Percentiles rank a stretch among this genome's conserved stretches.
Conservation (phyloP, 345 rosid genomes). For the Pugionium dolabratum region DNA sequence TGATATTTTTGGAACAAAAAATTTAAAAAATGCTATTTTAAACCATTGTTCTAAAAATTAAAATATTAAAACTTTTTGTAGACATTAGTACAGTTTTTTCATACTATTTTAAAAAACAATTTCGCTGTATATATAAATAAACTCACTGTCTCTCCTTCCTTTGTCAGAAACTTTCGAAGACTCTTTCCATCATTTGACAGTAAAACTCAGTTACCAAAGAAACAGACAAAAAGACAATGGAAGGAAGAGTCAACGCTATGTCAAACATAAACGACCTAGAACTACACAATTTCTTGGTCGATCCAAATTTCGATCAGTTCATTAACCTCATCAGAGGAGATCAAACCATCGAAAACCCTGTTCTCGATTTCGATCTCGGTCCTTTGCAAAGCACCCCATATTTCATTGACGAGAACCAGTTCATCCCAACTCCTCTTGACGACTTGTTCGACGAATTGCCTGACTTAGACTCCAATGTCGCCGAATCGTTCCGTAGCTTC, state of each 20-base stretch:
- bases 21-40: no score
- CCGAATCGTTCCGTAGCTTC: constrained; percentile 46
- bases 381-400: constrained; percentile 40
- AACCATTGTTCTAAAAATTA: no score
- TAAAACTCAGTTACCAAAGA: neutral
- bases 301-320: constrained; percentile 62
- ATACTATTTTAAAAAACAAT: neutral
- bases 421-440: constrained; percentile 41
- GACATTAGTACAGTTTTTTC: neutral
- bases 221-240: constrained; percentile 31
- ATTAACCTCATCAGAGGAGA: constrained; percentile 58
- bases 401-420: constrained; percentile 35
- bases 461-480: constrained; percentile 35
- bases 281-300: constrained; percentile 52
- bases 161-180: constrained; percentile 21
- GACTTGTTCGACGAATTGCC: constrained; percentile 37
- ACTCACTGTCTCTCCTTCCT: constrained; percentile 20
- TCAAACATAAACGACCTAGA: constrained; percentile 44
- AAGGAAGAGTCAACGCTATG: constrained; percentile 35
- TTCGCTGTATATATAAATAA: neutral
- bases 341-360: constrained; percentile 34
- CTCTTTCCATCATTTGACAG: constrained; percentile 23
- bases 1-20: no score
- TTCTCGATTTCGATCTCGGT: constrained; percentile 40
- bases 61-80: neutral